Base-by-base conservation (phyloP, 345 rosid species). In the Aethionema arabicum region DNA sequence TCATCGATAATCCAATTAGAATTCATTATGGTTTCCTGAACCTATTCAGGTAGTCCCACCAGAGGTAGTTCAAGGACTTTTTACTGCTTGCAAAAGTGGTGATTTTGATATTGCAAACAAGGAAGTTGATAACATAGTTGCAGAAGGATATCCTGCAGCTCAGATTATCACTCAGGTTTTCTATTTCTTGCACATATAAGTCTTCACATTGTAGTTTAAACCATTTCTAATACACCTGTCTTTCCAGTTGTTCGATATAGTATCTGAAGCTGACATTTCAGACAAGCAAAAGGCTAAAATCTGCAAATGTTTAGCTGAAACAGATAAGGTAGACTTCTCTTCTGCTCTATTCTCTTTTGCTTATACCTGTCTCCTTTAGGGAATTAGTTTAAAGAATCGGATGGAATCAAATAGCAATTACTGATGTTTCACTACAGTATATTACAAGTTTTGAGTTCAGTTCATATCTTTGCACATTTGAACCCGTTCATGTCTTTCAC, bases 211-310 rank as follows among this genome's bases (percentile, higher is more conserved):
- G 14, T 37, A 49, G 47, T 57, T 27, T 47, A 31, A 46, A 32
- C 21, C 41, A 10, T 37, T 52, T 51, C 52, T 65, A 63, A 72
- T 56, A 31, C 33, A 33, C 39, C 48, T 16, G 60, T 62, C 42
- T 11, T 75, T 76, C 49, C 82, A 90, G 95, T 66, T 90, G 69
- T 81, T 88, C 62, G 91, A 95, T 32, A 48, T 81, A 59, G 77
- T 82, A 47, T 69, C 69, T 76, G 79, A 82, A 47, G 90, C 79
- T 52, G 96, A 90, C 69, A 66, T 81, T 66, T 69, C 89, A 3
- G 97, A 95, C 79, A 91, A 78, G 59, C 92, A 90, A 78, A 88
- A 87, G 83, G 96, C 95, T 82, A 80, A 83, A 67, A 84, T 90
- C 77, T 86, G 86, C 86, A 85, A 78, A 72, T 69, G 79, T 52